A percentile compares a stretch with the other conserved stretches of the same genome.
Evolutionary conservation across 352 stramenopile genomes (phyloP).

Genomic region (Phytophthora pistaciae): DNA sequence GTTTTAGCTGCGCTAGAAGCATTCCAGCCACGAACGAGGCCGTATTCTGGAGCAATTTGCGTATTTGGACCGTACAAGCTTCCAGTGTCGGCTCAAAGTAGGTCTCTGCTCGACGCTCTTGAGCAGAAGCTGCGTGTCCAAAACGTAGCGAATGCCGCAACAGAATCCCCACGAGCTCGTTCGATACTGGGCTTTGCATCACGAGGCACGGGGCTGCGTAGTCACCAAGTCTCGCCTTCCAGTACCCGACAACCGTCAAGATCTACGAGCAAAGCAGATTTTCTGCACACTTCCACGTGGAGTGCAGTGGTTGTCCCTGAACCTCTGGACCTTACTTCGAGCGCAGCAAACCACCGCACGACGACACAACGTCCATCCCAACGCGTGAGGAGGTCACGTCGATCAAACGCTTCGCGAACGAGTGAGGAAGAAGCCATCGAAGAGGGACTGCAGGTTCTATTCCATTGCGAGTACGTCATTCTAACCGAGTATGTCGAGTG

Average conservation of each 20-base stretch:
- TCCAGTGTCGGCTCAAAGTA: conserved; percentile 12
- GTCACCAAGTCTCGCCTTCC: neutral
- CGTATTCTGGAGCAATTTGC: conserved; percentile 16
- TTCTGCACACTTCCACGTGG: neutral
- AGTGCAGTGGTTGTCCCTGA: neutral
- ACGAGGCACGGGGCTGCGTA: neutral
- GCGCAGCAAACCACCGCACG: neutral
- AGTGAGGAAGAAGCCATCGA: conserved; percentile 3
- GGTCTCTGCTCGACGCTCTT: neutral
- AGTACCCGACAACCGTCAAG: neutral
- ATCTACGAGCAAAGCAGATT: neutral
- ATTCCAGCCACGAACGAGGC: conserved; percentile 6
- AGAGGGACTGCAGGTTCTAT: conserved; percentile 22
- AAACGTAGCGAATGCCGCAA: neutral
- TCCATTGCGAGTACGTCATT: conserved; percentile 29
- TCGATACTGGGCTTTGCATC: neutral
- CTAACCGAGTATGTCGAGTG: conserved; percentile 34
- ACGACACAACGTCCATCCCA: neutral
- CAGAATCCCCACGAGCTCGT: neutral
- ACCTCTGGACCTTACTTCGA: neutral
- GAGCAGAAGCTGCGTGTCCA: conserved; percentile 1
- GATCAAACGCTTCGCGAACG: neutral
- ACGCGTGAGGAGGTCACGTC: neutral
- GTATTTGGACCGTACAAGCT: conserved; percentile 16
- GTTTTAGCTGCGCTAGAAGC: conserved; percentile 1